Conservation (phyloP, 208 protist species). For the Leishmania tropica region DNA sequence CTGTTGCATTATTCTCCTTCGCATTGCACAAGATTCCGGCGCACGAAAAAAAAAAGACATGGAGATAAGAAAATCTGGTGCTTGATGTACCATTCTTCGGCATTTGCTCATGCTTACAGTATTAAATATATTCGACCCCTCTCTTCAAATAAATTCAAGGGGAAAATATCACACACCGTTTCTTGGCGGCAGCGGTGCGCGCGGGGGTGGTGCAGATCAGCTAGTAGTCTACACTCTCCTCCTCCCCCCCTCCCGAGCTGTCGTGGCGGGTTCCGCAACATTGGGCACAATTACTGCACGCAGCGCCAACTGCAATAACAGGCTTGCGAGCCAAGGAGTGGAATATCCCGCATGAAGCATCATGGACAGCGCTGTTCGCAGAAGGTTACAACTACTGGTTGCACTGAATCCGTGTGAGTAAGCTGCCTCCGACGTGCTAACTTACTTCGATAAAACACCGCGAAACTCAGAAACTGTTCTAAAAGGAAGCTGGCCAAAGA, state of each 20-base stretch:
- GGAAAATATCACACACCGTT: neutral
- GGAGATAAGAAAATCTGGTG: neutral
- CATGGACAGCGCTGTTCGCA: neutral
- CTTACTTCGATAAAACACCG: neutral
- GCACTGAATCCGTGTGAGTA: neutral
- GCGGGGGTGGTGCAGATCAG: neutral
- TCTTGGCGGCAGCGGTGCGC: neutral
- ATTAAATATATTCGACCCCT: neutral
- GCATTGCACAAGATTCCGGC: neutral
- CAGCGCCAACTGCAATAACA: neutral
- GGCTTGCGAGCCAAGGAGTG: neutral
- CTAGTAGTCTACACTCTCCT: neutral
- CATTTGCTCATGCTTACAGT: neutral
- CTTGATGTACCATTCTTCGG: neutral
- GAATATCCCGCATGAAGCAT: neutral
- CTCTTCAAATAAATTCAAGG: neutral
- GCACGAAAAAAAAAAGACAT: neutral
- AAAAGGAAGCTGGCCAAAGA: neutral
- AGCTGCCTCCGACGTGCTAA: neutral
- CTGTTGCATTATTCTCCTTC: neutral
- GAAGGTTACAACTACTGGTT: neutral
- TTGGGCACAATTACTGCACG: neutral
- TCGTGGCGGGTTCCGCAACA: neutral
- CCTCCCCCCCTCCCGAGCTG: neutral
- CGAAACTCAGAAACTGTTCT: neutral